Percentiles rank a stretch among this genome's conserved stretches.
These are phyloP conservation scores for Jacaranda copaia DNA, from an alignment of 257 asterid species.

Conservation along the genomic window DNA sequence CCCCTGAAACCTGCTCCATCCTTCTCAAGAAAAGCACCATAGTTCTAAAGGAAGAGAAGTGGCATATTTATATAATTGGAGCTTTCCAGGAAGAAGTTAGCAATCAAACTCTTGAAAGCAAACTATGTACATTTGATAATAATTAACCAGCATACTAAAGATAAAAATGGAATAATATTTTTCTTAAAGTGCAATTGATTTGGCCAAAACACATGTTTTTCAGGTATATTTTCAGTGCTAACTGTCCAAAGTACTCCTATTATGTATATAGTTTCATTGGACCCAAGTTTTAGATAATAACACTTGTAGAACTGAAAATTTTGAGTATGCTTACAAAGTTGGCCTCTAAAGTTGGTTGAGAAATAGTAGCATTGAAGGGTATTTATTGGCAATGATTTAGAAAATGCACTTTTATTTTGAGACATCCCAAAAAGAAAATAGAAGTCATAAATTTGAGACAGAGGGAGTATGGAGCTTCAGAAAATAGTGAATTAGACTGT, in stretches of 20 bases:
- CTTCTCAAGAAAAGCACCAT: slow-evolving; percentile 94
- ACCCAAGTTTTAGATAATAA: slow-evolving; percentile 47
- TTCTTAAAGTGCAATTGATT: slow-evolving; percentile 29
- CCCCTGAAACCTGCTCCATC: slow-evolving; percentile 97
- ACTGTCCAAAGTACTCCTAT: no score
- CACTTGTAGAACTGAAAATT: slow-evolving; percentile 54
- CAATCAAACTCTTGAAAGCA: slow-evolving; percentile 19
- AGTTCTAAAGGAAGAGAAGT: slow-evolving; percentile 64
- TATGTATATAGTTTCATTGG: no score
- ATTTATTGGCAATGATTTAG: background rate
- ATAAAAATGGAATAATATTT: background rate
- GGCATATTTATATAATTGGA: slow-evolving; percentile 21
- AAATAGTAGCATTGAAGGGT: slow-evolving; percentile 44
- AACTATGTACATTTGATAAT: background rate
- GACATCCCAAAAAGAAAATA: background rate
- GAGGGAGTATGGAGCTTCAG: background rate
- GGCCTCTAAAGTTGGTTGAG: no score
- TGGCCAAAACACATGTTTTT: slow-evolving; percentile 41
- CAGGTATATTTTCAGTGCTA: no score
- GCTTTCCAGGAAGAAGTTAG: background rate
- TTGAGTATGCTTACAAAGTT: background rate
- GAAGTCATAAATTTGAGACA: background rate
- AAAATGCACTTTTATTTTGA: background rate
- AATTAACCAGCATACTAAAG: background rate
- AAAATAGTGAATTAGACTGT: background rate